Evolutionary conservation across 495 filamentous ascomycete species (phyloP).

Genomic region (Mytilinidion resinicola): DNA sequence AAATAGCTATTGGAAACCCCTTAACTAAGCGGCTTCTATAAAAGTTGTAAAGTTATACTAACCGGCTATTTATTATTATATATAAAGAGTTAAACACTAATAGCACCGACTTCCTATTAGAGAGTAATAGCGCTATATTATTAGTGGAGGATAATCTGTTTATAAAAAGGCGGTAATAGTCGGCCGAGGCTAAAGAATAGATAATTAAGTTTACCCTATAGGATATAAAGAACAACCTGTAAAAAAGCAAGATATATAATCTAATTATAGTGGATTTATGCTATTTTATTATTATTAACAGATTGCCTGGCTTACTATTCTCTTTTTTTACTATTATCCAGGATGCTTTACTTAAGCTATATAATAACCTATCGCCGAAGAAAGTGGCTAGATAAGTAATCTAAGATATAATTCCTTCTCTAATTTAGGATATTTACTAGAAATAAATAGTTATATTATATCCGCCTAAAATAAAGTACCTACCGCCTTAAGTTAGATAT

Average conservation of each 20-base stretch:
- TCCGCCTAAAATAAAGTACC: too few species aligned
- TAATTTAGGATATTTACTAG: too few species aligned
- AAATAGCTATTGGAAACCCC: constrained; percentile 8
- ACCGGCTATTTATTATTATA: constrained; percentile 9
- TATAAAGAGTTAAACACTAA: constrained; percentile 12
- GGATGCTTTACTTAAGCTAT: too few species aligned
- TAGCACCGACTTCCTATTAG: constrained; percentile 6
- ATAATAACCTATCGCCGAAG: too few species aligned
- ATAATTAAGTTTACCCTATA: constrained; percentile 6
- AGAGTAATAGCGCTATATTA: too few species aligned
- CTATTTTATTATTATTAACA: not conserved
- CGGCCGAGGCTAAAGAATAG: constrained; percentile 3
- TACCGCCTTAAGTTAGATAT: too few species aligned
- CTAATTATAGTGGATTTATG: not conserved
- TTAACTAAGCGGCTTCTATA: constrained; percentile 8
- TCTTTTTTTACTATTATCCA: too few species aligned
- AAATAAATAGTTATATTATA: too few species aligned
- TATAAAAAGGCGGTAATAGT: constrained; percentile 7
- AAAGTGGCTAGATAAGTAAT: too few species aligned
- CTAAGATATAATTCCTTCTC: too few species aligned
- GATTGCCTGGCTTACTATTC: not conserved
- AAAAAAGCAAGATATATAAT: too few species aligned
- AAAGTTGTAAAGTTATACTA: constrained; percentile 1
- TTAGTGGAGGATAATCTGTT: constrained; percentile 7
- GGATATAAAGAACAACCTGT: constrained; percentile 15